phyloP scores from a whole-genome alignment of 306 rosid species.

The Cucumis sativus region DNA sequence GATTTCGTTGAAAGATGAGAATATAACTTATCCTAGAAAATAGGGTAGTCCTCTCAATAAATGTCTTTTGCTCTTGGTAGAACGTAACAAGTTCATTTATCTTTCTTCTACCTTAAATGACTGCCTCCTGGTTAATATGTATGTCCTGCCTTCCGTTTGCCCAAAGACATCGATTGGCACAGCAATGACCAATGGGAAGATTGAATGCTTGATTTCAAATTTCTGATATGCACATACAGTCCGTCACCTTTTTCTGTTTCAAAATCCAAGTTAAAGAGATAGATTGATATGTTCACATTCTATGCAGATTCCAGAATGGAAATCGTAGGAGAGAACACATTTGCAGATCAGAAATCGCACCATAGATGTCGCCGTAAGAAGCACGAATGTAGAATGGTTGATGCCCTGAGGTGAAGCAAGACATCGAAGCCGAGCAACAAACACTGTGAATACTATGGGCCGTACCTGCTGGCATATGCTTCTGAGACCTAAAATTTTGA shows the following conservation, averaged over 20 bases:
- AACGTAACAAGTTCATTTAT: neutral
- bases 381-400: slow-evolving; percentile 79
- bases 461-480: neutral
- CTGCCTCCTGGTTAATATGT: neutral
- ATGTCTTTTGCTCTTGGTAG: neutral
- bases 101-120: neutral
- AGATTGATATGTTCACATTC: neutral
- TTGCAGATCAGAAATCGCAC: slow-evolving; percentile 74
- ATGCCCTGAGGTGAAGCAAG: slow-evolving; percentile 38
- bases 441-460: neutral
- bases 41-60: neutral
- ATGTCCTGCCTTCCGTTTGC: neutral
- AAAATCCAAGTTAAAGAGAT: neutral
- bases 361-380: slow-evolving; percentile 89
- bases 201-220: neutral
- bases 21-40: neutral
- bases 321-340: slow-evolving; percentile 83
- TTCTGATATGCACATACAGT: slow-evolving; percentile 5
- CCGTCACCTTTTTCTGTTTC: slow-evolving; percentile 6
- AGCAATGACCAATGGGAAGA: neutral
- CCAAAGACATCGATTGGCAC: neutral
- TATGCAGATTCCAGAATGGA: slow-evolving; percentile 57
- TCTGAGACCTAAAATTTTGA: neutral
- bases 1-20: neutral
- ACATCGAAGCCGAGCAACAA: neutral